These are phyloP conservation scores for Artemisia annua DNA, from an alignment of 129 eudicot genomes.

Conservation along the genomic window DNA sequence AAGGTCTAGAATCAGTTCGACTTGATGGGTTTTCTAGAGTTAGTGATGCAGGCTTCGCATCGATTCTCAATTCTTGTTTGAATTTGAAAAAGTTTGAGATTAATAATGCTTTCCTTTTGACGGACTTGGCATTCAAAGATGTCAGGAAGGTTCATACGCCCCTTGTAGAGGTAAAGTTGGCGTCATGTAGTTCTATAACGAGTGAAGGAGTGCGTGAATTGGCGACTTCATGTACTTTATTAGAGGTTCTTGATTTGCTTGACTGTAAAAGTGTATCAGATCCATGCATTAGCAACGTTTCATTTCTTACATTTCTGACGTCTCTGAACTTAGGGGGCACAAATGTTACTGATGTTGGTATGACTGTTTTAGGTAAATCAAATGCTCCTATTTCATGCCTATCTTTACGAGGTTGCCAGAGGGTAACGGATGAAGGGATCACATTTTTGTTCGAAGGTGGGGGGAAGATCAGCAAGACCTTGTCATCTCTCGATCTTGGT, in stretches of 20 bases:
- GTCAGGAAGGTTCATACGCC: constrained; percentile 34
- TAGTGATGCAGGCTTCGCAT: constrained; percentile 62
- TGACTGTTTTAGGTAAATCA: constrained; percentile 46
- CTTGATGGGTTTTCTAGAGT: constrained; percentile 66
- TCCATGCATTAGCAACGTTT: constrained; percentile 42
- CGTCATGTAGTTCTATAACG: constrained; percentile 46
- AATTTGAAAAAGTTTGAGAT: constrained; percentile 59
- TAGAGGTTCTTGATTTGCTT: constrained; percentile 48
- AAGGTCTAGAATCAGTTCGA: constrained; percentile 51
- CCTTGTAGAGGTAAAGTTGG: constrained; percentile 48
- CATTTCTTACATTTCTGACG: constrained; percentile 35
- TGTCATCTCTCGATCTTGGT: constrained; percentile 49
- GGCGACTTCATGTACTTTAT: constrained; percentile 27
- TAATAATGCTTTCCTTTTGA: constrained; percentile 37
- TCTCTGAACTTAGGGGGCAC: constrained; percentile 54
- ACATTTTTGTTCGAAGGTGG: constrained; percentile 35
- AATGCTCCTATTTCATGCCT: constrained; percentile 40
- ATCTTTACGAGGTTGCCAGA: constrained; percentile 53
- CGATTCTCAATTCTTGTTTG: constrained; percentile 44
- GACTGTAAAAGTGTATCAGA: constrained; percentile 63
- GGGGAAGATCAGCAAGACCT: constrained; percentile 42
- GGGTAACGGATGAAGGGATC: constrained; percentile 62
- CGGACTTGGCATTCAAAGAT: constrained; percentile 56
- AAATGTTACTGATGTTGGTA: constrained; percentile 58
- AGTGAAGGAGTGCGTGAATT: constrained; percentile 46